Evolutionary conservation across 805 yeast species (phyloP).

Genomic region (Kuraishia piskuri): DNA sequence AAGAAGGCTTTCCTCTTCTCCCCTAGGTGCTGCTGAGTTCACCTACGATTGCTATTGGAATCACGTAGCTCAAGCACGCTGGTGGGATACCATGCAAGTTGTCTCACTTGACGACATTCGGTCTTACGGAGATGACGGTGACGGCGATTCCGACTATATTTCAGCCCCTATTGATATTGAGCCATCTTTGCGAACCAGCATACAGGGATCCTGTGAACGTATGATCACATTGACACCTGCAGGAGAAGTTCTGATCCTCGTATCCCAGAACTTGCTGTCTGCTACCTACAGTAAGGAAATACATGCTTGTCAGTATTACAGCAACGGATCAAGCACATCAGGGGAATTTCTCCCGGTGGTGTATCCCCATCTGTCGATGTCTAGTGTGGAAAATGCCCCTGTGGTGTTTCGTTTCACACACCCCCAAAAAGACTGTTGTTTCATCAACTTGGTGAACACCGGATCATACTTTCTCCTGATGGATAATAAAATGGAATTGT

Average conservation of each 20-base stretch:
- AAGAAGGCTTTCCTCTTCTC: neutral
- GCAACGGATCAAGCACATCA: neutral
- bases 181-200: neutral
- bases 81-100: neutral
- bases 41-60: neutral
- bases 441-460: neutral
- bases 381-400: neutral
- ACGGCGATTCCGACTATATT: neutral
- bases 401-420: constrained; percentile 1
- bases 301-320: neutral
- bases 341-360: neutral
- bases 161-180: neutral
- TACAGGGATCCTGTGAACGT: neutral
- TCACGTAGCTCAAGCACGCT: neutral
- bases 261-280: neutral
- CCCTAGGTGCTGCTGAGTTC: neutral
- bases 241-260: neutral
- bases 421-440: neutral
- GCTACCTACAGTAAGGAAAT: neutral
- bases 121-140: too few species aligned
- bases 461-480: constrained; percentile 1
- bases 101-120: neutral
- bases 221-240: neutral
- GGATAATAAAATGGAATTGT: constrained; percentile 1
- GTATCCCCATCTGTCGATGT: neutral